Evolutionary conservation across 2,329 filamentous ascomycete species (phyloP), one percentile per base, ranked within the genome.

Genomic region (Curvularia sp.): DNA sequence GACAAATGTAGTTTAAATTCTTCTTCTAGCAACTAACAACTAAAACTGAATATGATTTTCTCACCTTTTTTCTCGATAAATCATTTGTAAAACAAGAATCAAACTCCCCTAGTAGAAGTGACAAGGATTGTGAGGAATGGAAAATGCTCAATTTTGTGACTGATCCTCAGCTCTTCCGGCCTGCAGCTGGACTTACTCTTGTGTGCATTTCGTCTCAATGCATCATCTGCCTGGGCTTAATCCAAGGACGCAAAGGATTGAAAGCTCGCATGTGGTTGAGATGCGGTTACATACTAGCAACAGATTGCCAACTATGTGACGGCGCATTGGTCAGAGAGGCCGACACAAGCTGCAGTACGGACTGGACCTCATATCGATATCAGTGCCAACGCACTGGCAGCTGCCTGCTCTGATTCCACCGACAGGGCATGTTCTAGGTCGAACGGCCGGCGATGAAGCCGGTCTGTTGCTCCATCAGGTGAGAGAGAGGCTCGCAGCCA

Each of bases 401-500:
- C 50, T 32, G 46, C 52, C 49, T 57, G 43, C 45, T 57, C 30
- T 45, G 45, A 34, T 43, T 32, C 45, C 34, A 39, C 45, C 32
- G 21, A 53, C 38, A 25, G 47, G 28, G 54, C 57, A 47, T 48
- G 55, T 36, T 27, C 36, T 34, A 46, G 30, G 27, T 28, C 32
- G 19, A 21, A 10, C 36, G 32, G 45, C 43, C 39, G 43, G 19
- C n/a, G 19, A 47, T 50, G 49, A 50, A 41, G 46, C 39, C 49
- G 30, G 34, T 53, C 56, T 42, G 39, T 47, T 60, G 49, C 45
- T 38, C 39, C 13, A 32, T 55, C 21, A 25, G 46, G 32, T 49
- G 51, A 46, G 46, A 58, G 52, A 53, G 54, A 50, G 54, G 54
- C 54, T 53, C 54, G 34, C 49, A 53, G 58, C 60, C 60, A 61